Evolutionary conservation across 805 yeast genomes (phyloP), one percentile per base, ranked within the genome.

Genomic region (Jamesozyma spencerorum): DNA sequence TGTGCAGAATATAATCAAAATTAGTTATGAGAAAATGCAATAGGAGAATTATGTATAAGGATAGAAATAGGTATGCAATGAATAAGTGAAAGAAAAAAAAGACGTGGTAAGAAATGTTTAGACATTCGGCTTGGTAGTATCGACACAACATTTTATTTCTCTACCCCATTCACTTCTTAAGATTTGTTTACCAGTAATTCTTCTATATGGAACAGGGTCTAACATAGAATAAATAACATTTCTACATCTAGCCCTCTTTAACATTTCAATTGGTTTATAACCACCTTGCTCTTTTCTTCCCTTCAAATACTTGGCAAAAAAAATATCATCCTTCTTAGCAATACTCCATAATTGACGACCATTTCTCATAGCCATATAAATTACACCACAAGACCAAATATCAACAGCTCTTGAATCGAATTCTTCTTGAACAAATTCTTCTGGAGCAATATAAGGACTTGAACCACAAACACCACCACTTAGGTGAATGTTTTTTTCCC

Each of bases 101-200:
- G 10, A 7, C 10, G 10, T 7, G 26, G 10, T 22, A 22, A 22
- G 26, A 22, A 22, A 22, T 22, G 26, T 22, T 10, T 22, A 22
- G 10, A 10, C 26, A 22, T 6, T 10, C 10, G 26, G 10, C 26
- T 22, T 22, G 26, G 26, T 22, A 7, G 26, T 22, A 22, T 42
- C 45, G 10, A 30, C 77, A 59, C 95, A 87, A 20, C 85, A 79
- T 43, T 66, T 71, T 47, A 90, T 87, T 57, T 85, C 94, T 44
- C 97, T 69, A 0, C 94, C 95, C 97, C 97, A 90, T 62, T 92
- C 97, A 58, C 92, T 81, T 55, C 83, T 87, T 57, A 92, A 67
- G 20, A 88, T 77, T 63, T 90, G 97, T 51, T 77, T 76, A 12
- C 94, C 94, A 19, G 84, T 88, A 48, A 92, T 83, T 58, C 97